Evolutionary conservation across 352 stramenopile species (phyloP).

Genomic region (Phytophthora megakarya): DNA sequence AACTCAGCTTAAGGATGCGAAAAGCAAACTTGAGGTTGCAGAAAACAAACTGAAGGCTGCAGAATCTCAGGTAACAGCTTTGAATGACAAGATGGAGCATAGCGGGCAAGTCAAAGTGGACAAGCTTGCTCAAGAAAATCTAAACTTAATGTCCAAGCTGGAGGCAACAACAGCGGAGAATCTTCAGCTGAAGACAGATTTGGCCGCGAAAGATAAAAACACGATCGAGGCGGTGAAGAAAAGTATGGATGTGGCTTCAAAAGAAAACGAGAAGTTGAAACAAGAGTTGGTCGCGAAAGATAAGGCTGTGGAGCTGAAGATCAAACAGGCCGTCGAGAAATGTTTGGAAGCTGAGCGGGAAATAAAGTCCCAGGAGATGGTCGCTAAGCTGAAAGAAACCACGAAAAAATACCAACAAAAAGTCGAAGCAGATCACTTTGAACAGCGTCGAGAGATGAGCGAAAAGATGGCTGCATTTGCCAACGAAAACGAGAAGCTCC

Average conservation of each 20-base stretch:
- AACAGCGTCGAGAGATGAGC: slow-evolving; percentile 41
- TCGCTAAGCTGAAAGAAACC: slow-evolving; percentile 33
- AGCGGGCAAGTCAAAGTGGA: slow-evolving; percentile 19
- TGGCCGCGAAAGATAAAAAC: slow-evolving; percentile 26
- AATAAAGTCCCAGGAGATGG: slow-evolving; percentile 22
- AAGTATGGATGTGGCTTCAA: slow-evolving; percentile 9
- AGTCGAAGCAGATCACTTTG: slow-evolving; percentile 39
- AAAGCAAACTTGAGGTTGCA: slow-evolving; percentile 18
- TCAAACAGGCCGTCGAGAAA: slow-evolving; percentile 29
- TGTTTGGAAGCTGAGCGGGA: slow-evolving; percentile 15
- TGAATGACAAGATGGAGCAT: slow-evolving; percentile 20
- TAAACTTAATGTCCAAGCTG: slow-evolving; percentile 33
- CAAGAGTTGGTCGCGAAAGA: slow-evolving; percentile 28
- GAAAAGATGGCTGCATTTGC: slow-evolving; percentile 39
- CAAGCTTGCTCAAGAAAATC: slow-evolving; percentile 32
- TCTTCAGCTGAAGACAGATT: slow-evolving; percentile 32
- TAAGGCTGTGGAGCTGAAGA: slow-evolving; percentile 19
- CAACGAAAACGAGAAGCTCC: slow-evolving; percentile 37
- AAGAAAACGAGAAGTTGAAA: slow-evolving; percentile 16
- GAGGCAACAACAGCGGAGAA: slow-evolving; percentile 26
- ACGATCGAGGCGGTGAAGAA: slow-evolving; percentile 18
- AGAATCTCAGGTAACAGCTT: slow-evolving; percentile 6
- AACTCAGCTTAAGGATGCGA: slow-evolving; percentile 10
- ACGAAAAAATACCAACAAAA: slow-evolving; percentile 40
- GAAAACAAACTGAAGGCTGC: slow-evolving; percentile 5